These are phyloP conservation scores for Geotrichum cucujoidarum DNA, from an alignment of 1,139 yeast species.

Conservation along the genomic window DNA sequence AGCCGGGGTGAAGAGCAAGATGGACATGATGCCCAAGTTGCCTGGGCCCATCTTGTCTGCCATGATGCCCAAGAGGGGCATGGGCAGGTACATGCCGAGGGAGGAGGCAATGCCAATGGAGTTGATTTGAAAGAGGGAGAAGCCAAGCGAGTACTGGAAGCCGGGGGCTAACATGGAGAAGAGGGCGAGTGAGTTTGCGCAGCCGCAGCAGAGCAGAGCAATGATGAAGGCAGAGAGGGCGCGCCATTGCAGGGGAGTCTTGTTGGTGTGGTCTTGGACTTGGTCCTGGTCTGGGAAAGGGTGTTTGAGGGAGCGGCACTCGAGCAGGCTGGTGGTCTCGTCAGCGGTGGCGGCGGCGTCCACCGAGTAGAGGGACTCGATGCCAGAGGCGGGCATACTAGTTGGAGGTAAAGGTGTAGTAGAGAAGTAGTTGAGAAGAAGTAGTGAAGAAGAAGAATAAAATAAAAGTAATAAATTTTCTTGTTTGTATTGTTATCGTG, in stretches of 20 bases:
- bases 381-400: not conserved
- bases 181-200: slow-evolving; percentile 75
- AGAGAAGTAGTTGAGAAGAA: slow-evolving; percentile 1
- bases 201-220: slow-evolving; percentile 46
- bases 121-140: slow-evolving; percentile 69
- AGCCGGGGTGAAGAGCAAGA: slow-evolving; percentile 66
- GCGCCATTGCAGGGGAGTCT: slow-evolving; percentile 1
- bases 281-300: not conserved
- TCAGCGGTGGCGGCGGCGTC: slow-evolving; percentile 2
- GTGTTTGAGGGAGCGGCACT: not conserved
- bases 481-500: not conserved
- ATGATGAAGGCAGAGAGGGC: slow-evolving; percentile 21
- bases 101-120: slow-evolving; percentile 70
- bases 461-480: not conserved
- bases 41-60: slow-evolving; percentile 87
- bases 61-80: slow-evolving; percentile 76
- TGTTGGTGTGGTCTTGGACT: not conserved
- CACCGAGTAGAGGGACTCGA: too few relatives aligned
- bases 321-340: slow-evolving; percentile 6
- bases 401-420: not conserved
- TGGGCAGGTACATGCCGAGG: slow-evolving; percentile 77
- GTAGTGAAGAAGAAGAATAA: not conserved
- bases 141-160: slow-evolving; percentile 53
- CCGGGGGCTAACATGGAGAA: slow-evolving; percentile 76
- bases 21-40: slow-evolving; percentile 57